A percentile compares a stretch with the other conserved stretches of the same genome.
Evolutionary conservation across 73 alveolate species (phyloP).

Genomic region (Blepharisma stoltei): DNA sequence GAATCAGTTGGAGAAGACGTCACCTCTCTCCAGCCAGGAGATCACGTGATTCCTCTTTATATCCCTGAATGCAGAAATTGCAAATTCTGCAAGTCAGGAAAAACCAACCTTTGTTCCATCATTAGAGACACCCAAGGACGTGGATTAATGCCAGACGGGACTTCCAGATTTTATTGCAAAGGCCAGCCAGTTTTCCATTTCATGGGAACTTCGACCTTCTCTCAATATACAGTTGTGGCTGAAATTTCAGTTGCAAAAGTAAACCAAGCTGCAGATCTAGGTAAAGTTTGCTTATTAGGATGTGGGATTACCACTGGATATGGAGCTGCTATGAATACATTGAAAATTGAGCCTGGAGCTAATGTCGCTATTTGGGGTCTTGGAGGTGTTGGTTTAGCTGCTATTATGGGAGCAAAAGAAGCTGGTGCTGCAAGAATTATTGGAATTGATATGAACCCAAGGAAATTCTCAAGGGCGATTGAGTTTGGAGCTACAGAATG

Average conservation of each 20-base stretch:
- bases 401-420: constrained; percentile 73
- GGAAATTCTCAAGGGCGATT: constrained; percentile 74
- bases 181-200: constrained; percentile 74
- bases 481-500: constrained; percentile 86
- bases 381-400: constrained; percentile 94
- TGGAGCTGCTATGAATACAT: constrained; percentile 87
- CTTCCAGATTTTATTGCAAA: too few species aligned
- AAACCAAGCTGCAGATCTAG: constrained; percentile 69
- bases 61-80: constrained; percentile 78
- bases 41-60: constrained; percentile 81
- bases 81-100: constrained; percentile 53
- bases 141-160: too few species aligned
- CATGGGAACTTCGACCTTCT: constrained; percentile 82
- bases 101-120: constrained; percentile 59
- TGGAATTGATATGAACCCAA: constrained; percentile 83
- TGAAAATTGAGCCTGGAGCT: constrained; percentile 72
- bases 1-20: constrained; percentile 92
- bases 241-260: constrained; percentile 77
- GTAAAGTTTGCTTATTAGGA: constrained; percentile 77
- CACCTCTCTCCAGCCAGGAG: constrained; percentile 79
- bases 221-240: constrained; percentile 83
- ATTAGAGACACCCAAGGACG: too few species aligned
- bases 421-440: constrained; percentile 71
- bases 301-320: constrained; percentile 91
- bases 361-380: constrained; percentile 87